phyloP scores from a whole-genome alignment of 139 green algal species.

The Tetraselmis striata region DNA sequence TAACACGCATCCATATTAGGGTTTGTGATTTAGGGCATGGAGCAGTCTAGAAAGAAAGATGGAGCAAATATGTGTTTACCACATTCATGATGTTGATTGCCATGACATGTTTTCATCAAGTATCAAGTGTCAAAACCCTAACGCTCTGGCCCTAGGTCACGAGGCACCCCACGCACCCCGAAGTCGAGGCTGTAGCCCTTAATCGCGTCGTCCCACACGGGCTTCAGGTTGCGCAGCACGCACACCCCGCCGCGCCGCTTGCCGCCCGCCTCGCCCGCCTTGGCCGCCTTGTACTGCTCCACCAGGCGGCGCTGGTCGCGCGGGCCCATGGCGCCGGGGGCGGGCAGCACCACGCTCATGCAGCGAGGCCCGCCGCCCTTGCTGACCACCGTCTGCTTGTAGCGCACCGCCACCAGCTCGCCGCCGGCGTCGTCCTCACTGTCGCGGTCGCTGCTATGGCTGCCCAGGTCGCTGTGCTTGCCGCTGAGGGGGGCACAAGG shows the following conservation, averaged over 20 bases:
- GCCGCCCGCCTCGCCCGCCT: neutral
- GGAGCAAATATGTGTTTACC: too few relatives aligned
- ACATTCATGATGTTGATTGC: too few relatives aligned
- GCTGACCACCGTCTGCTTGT: conserved; percentile 12
- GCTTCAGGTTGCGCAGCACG: conserved; percentile 1
- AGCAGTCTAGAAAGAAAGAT: too few relatives aligned
- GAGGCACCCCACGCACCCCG: neutral
- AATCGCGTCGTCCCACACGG: conserved; percentile 5
- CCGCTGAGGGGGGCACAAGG: too few relatives aligned
- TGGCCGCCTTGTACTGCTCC: conserved; percentile 1
- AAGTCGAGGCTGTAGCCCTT: conserved; percentile 12
- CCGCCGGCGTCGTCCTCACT: neutral
- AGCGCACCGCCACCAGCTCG: conserved; percentile 5
- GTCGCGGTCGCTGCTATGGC: neutral
- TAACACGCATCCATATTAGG: too few relatives aligned
- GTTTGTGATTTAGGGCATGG: too few relatives aligned
- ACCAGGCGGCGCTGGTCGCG: neutral
- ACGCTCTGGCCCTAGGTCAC: too few relatives aligned
- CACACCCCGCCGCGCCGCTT: neutral
- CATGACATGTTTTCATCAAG: too few relatives aligned
- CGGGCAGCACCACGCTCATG: conserved; percentile 3
- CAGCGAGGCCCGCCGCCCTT: conserved; percentile 2
- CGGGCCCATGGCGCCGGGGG: neutral
- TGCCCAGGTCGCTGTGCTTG: neutral
- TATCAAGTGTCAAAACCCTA: too few relatives aligned